Percentiles rank a stretch among this genome's conserved stretches.
Conservation (phyloP, 2,329 filamentous ascomycete genomes). For the Hypoxylon rubiginosum region DNA sequence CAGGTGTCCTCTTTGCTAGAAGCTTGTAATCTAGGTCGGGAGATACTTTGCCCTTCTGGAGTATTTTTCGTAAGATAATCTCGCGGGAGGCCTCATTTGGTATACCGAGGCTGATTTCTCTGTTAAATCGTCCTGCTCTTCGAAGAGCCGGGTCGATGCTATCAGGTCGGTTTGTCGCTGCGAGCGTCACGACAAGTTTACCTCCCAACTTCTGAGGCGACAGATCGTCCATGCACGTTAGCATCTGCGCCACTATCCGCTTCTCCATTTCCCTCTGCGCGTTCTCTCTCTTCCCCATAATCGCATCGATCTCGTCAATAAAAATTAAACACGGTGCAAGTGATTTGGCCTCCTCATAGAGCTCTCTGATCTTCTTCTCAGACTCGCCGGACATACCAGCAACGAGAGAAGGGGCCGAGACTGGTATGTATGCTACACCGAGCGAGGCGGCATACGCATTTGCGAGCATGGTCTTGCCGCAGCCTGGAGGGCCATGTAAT, state of each 20-base stretch:
- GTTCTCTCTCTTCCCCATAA: slow-evolving; percentile 87
- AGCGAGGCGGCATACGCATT: slow-evolving; percentile 83
- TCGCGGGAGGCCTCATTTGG: slow-evolving; percentile 83
- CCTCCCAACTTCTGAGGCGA: slow-evolving; percentile 75
- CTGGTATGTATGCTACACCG: slow-evolving; percentile 82
- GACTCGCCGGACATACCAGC: slow-evolving; percentile 91
- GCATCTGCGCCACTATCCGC: slow-evolving; percentile 84
- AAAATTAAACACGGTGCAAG: slow-evolving; percentile 91
- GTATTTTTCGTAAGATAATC: slow-evolving; percentile 81
- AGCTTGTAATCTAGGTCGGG: slow-evolving; percentile 79
- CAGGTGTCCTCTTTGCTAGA: slow-evolving; percentile 87
- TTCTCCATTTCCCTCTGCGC: slow-evolving; percentile 91
- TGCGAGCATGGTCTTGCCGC: slow-evolving; percentile 87
- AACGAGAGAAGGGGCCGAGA: slow-evolving; percentile 85
- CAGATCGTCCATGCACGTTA: slow-evolving; percentile 88
- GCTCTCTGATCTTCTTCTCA: slow-evolving; percentile 85
- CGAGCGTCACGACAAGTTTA: slow-evolving; percentile 88
- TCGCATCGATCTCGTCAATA: slow-evolving; percentile 92
- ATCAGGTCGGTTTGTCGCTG: slow-evolving; percentile 90
- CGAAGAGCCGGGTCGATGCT: slow-evolving; percentile 84
- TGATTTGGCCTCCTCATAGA: slow-evolving; percentile 88
- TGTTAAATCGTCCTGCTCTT: slow-evolving; percentile 82
- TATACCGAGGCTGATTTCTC: slow-evolving; percentile 88
- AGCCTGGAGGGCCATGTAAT: slow-evolving; percentile 86
- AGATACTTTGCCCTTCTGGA: slow-evolving; percentile 73